Evolutionary conservation across 2,329 filamentous ascomycete species (phyloP), one percentile per base, ranked within the genome.

Genomic region (Aaosphaeria arxii): DNA sequence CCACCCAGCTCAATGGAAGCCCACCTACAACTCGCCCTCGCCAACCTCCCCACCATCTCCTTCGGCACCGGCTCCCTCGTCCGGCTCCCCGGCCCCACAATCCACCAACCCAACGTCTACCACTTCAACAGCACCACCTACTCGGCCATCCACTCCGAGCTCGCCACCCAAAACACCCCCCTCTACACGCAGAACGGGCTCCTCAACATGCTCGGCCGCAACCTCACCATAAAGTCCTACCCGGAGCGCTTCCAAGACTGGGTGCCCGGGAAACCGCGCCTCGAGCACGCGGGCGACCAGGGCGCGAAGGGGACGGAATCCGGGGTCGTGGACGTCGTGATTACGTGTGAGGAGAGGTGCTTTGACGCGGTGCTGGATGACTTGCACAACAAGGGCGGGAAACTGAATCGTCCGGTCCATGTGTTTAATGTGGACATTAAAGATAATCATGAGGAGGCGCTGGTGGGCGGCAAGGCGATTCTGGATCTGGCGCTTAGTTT

Each of bases 391-490:
- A 83, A 95, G 53, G 94, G 92, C 6, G 84, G 87, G 0, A 87
- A 89, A 4, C 77, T 99, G 48, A 99, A 99, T 70, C 79, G 90
- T 2, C 91, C 94, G 0, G 94, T 99, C 0, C 94, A 99, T 67
- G 89, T 99, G 48, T 95, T 99, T 77, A 99, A 99, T 62, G 87
- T 99, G 46, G 94, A 99, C 68, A 99, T 99, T 64, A 92, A 88
- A 70, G 94, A 99, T 73, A 99, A 97, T 64, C 94, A 97, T 64
- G 92, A 99, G 69, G 94, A 99, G 71, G 94, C 94, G 0, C 79
- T 92, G 24, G 82, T 96, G 2, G 94, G 94, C 7, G 94, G 94
- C 1, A 84, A 87, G 57, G 94, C 89, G 40, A 99, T 99, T 50
- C 78, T 97, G 35, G 94, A 99, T 64, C 78, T 99, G 33, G 94